phyloP scores from a whole-genome alignment of 345 rosid genomes.

The Eucalyptus curtisii region DNA sequence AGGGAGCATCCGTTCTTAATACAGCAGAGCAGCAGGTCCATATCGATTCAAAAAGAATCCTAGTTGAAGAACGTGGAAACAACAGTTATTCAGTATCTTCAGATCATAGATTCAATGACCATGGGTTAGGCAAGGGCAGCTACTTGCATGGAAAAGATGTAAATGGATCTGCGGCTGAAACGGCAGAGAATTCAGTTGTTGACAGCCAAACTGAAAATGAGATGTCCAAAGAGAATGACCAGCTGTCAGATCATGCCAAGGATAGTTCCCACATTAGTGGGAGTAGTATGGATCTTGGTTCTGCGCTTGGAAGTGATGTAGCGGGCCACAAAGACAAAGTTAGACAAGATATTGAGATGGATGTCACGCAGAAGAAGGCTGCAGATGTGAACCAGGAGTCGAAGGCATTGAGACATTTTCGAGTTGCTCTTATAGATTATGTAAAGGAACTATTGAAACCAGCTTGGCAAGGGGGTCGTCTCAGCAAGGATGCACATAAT shows the following conservation, averaged over 20 bases:
- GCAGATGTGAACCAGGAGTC: constrained; percentile 30
- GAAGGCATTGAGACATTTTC: constrained; percentile 45
- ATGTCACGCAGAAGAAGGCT: constrained; percentile 30
- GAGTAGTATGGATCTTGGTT: constrained; percentile 12
- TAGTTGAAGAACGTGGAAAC: constrained; percentile 17
- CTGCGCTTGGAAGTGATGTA: constrained; percentile 14
- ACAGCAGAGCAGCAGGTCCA: constrained; percentile 13
- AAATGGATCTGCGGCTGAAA: constrained; percentile 15
- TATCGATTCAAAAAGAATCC: constrained; percentile 15
- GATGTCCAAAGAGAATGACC: constrained; percentile 37
- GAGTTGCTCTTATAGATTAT: constrained; percentile 47
- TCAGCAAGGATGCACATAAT: constrained; percentile 78
- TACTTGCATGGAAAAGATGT: constrained; percentile 18
- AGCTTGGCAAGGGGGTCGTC: constrained; percentile 71
- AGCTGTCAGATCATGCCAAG: constrained; percentile 17
- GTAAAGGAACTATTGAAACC: constrained; percentile 74
- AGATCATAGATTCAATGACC: constrained; percentile 18
- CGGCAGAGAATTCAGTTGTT: constrained; percentile 31
- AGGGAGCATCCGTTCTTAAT: constrained; percentile 9
- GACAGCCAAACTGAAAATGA: constrained; percentile 22
- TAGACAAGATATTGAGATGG: constrained; percentile 17
- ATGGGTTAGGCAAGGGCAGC: constrained; percentile 11
- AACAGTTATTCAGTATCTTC: constrained; percentile 36
- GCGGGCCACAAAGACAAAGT: constrained; percentile 24
- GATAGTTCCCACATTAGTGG: constrained; percentile 17